phyloP scores from a whole-genome alignment of 2,329 filamentous ascomycete genomes.

The Colletotrichum sansevieriae region DNA sequence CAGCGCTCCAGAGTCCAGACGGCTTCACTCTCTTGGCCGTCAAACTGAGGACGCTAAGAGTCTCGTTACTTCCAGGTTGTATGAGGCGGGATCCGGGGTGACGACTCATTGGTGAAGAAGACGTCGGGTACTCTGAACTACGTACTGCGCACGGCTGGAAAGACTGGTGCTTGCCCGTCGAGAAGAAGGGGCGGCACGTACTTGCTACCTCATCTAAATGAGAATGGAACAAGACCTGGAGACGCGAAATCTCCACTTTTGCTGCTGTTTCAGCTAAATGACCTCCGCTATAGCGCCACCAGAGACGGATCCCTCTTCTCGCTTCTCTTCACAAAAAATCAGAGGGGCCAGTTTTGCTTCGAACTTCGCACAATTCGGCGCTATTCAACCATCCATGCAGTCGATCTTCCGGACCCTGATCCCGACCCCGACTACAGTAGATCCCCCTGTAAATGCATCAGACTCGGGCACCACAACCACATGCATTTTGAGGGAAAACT shows the following conservation, averaged over 20 bases:
- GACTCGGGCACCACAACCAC: too few relatives aligned
- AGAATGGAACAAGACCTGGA: background rate
- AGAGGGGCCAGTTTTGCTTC: conserved; percentile 18
- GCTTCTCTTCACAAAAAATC: conserved; percentile 26
- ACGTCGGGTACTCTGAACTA: too few relatives aligned
- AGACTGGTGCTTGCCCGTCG: background rate
- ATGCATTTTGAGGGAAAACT: too few relatives aligned
- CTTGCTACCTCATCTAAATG: conserved; percentile 30
- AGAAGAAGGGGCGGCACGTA: conserved; percentile 7
- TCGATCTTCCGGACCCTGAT: conserved; percentile 32
- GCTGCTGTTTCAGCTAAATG: conserved; percentile 42
- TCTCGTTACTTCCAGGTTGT: too few relatives aligned
- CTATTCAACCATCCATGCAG: conserved; percentile 33
- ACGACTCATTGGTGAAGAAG: background rate
- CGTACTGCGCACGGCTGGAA: too few relatives aligned
- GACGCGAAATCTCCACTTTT: conserved; percentile 21
- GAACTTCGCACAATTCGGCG: background rate
- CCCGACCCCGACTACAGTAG: background rate
- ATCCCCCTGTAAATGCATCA: too few relatives aligned
- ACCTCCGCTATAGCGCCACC: conserved; percentile 36
- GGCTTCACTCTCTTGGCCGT: background rate
- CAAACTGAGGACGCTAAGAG: too few relatives aligned
- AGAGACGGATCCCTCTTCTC: conserved; percentile 31
- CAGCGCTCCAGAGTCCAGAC: background rate
- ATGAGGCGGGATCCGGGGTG: too few relatives aligned